These are phyloP conservation scores for Kandelia obovata DNA, from an alignment of 345 rosid species.

Conservation along the genomic window DNA sequence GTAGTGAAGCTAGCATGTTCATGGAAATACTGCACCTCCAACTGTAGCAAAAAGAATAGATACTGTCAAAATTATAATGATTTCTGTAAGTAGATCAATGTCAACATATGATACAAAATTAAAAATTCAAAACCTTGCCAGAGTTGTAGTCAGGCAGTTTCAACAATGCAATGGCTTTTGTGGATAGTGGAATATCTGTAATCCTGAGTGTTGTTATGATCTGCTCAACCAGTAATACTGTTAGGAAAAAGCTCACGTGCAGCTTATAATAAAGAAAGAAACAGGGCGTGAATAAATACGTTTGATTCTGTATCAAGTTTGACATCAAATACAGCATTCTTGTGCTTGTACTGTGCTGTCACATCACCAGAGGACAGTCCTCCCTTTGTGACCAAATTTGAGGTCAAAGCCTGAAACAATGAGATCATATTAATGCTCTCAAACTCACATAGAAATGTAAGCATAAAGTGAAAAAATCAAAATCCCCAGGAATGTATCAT, in stretches of 20 bases:
- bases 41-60: constrained; percentile 28
- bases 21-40: constrained; percentile 57
- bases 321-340: constrained; percentile 34
- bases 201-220: constrained; percentile 28
- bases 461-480: background rate
- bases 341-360: constrained; percentile 30
- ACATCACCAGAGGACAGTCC: constrained; percentile 46
- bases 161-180: constrained; percentile 40
- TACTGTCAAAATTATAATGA: background rate
- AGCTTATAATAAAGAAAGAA: constrained; percentile 6
- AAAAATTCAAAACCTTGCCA: constrained; percentile 34
- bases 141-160: constrained; percentile 38
- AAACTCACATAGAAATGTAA: background rate
- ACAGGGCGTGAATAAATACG: constrained; percentile 17
- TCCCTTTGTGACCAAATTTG: constrained; percentile 39
- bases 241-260: constrained; percentile 2
- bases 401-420: constrained; percentile 31
- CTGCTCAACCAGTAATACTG: constrained; percentile 26
- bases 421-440: background rate
- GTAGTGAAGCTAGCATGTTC: constrained; percentile 52
- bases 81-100: background rate
- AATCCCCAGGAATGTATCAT: background rate
- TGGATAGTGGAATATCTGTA: constrained; percentile 31
- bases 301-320: constrained; percentile 45
- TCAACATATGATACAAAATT: background rate